Percentiles rank a stretch among this genome's conserved stretches.
These are phyloP conservation scores for Termitomyces sp. DNA, from an alignment of 768 basidiomycete species.

Conservation along the genomic window DNA sequence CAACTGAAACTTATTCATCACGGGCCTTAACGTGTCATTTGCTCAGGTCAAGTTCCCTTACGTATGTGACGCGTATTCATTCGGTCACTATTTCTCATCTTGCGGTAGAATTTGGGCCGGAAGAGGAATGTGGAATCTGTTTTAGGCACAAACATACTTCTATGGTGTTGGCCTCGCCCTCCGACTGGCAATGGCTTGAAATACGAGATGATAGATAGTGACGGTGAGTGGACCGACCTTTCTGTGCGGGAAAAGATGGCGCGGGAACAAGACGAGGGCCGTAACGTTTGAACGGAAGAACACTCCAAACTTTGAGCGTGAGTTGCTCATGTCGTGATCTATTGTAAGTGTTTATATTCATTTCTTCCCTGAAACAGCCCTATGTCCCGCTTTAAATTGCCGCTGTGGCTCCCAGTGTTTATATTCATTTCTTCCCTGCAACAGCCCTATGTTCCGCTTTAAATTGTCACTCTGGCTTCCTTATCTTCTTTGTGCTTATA, in stretches of 20 bases:
- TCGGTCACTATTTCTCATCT: slow-evolving; percentile 9
- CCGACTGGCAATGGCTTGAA: slow-evolving; percentile 69
- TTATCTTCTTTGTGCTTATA: neutral
- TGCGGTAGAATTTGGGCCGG: slow-evolving; percentile 69
- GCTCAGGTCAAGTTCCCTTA: slow-evolving; percentile 87
- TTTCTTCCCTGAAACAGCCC: too few species aligned
- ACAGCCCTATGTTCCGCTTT: neutral
- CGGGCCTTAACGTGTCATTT: neutral
- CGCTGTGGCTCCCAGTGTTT: neutral
- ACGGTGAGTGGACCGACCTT: slow-evolving; percentile 69
- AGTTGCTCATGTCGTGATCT: neutral
- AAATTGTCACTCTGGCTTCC: neutral
- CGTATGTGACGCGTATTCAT: slow-evolving; percentile 36
- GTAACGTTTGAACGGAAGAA: slow-evolving; percentile 14
- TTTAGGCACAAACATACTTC: slow-evolving; percentile 64
- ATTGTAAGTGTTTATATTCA: slow-evolving; percentile 4
- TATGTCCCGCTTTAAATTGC: too few species aligned
- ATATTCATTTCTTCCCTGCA: neutral
- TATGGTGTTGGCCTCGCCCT: slow-evolving; percentile 82
- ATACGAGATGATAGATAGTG: slow-evolving; percentile 63
- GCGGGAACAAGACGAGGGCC: slow-evolving; percentile 14
- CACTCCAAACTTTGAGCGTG: slow-evolving; percentile 3
- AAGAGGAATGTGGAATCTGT: slow-evolving; percentile 70
- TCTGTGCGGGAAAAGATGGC: slow-evolving; percentile 14
- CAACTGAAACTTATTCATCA: neutral